A percentile compares a stretch with the other conserved stretches of the same genome.
Conservation (phyloP, 78 protist genomes). For the Anaeramoeba ignava region DNA sequence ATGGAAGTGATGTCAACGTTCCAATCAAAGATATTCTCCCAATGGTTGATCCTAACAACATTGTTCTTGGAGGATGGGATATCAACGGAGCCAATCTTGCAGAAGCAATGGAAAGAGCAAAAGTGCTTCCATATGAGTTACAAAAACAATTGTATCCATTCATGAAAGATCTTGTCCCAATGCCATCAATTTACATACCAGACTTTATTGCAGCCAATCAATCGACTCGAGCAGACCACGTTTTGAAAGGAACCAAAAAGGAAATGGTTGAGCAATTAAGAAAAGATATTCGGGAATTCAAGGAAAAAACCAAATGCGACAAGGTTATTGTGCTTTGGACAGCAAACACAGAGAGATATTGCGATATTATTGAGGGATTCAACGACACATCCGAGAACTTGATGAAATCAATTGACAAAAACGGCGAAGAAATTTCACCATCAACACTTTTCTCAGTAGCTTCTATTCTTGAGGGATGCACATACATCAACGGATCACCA, state of each 20-base stretch:
- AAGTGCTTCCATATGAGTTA: slow-evolving; percentile 26
- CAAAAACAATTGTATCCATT: background rate
- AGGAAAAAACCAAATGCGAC: slow-evolving; percentile 65
- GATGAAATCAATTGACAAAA: slow-evolving; percentile 18
- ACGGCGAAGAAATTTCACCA: slow-evolving; percentile 77
- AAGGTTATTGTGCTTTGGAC: slow-evolving; percentile 88
- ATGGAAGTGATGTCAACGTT: slow-evolving; percentile 48
- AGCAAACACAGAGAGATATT: slow-evolving; percentile 96
- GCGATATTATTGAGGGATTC: slow-evolving; percentile 63
- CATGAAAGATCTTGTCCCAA: background rate
- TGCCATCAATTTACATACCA: slow-evolving; percentile 66
- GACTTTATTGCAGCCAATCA: slow-evolving; percentile 98
- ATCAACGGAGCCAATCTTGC: slow-evolving; percentile 67
- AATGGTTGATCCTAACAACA: slow-evolving; percentile 91
- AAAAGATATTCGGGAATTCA: slow-evolving; percentile 86
- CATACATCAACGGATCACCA: slow-evolving; percentile 97
- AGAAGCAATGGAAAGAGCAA: slow-evolving; percentile 87
- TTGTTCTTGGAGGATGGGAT: slow-evolving; percentile 98
- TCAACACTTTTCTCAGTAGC: slow-evolving; percentile 93
- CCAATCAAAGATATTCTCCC: slow-evolving; percentile 82
- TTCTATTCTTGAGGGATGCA: slow-evolving; percentile 69
- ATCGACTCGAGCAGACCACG: slow-evolving; percentile 87
- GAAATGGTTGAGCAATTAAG: slow-evolving; percentile 79
- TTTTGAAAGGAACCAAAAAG: slow-evolving; percentile 58
- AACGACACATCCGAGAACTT: slow-evolving; percentile 84